Base-by-base conservation (phyloP, 129 eudicot species). In the Escallonia herrerae region DNA sequence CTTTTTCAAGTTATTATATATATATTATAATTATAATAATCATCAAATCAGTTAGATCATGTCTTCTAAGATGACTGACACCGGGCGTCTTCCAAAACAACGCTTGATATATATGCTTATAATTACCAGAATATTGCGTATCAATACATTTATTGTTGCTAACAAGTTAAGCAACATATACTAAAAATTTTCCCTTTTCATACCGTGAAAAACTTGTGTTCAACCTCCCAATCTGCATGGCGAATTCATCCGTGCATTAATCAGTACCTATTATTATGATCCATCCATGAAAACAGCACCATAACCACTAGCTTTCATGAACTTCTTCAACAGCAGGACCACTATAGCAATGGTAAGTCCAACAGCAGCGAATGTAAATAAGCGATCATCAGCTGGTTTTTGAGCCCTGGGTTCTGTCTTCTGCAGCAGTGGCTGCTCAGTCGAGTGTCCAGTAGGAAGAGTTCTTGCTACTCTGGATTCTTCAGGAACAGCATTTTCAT, bases 311-410 rank as follows among this genome's bases (percentile, higher is more conserved):
- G 95, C 89, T 79, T 86, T 89, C 84, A 86, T 77, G 64, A 83
- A 82, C 82, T 94, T 94, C 83, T 94, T 94, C 87, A 94, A 38
- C 42, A 86, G 60, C 65, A 89, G 97, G 53, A 78, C 79, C 3
- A 74, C 79, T 15, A 94, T 94, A 53, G 97, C 99, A 68, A 94
- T 63, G 60, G 88, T 78, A 7, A 89, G 91, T 59, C 95, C 99
- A 7, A 89, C 69, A 56, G 97, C 97, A 12, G 99, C 99, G 90
- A 69, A 78, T 2, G 93, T 94, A 80, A 94, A 89, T 56, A 94
- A 67, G 11, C 99, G 93, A 60, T 94, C 99, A 74, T 89, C 95
- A 12, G 83, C 90, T 5, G 73, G 75, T 76, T 74, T 82, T 63
- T 86, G 94, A 77, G 75, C 85, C 78, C 72, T 69, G 10, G 54